Evolutionary conservation across 2,329 filamentous ascomycete genomes (phyloP), one percentile per base, ranked within the genome.

Genomic region (Podosphaera leucotricha): DNA sequence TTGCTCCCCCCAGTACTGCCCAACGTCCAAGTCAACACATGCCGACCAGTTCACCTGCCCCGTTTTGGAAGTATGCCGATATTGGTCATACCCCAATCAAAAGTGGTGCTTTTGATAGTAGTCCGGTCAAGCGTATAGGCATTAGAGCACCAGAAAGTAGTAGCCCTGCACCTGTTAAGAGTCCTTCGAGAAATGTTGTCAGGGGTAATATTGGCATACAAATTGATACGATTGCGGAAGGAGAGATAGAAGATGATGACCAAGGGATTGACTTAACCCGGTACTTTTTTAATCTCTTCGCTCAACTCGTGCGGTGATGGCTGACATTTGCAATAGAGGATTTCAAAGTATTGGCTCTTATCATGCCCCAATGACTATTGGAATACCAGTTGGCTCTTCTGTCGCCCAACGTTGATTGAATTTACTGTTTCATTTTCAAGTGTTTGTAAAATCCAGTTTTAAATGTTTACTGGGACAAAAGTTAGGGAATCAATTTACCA

Each of bases 11-110:
- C 0, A 85, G 79, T 54, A 87, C 82, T 5, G 75, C 80, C 4
- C 80, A 86, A 56, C 68, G 81, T 45, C 83, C 83, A 8, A 86
- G 80, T 55, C 80, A 85, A 55, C 82, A 84, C 58, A 84, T 87
- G 71, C 80, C 82, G 28, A 85, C 83, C 39, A 84, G 78, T 52
- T 85, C 80, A 26, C 83, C 83, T 0, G 83, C 83, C 1, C 81
- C 82, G 0, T 90, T 92, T 60, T 92, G 83, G 83, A 85, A 82
- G 59, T 90, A 81, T 59, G 76, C 80, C 36, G 80, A 85, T 50
- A 71, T 83, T 47, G 71, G 72, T 21, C 82, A 75, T 59, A 86
- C 80, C 1, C 81, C 81, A 1, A 64, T 80, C 44, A 56, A 49
- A 46, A 53, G 49, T 65, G 66, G 52, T 61, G 65, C 13, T 52